Percentiles rank a stretch among this genome's conserved stretches.
Evolutionary conservation across 768 basidiomycete species (phyloP).

Genomic region (Kwoniella dejecticola): DNA sequence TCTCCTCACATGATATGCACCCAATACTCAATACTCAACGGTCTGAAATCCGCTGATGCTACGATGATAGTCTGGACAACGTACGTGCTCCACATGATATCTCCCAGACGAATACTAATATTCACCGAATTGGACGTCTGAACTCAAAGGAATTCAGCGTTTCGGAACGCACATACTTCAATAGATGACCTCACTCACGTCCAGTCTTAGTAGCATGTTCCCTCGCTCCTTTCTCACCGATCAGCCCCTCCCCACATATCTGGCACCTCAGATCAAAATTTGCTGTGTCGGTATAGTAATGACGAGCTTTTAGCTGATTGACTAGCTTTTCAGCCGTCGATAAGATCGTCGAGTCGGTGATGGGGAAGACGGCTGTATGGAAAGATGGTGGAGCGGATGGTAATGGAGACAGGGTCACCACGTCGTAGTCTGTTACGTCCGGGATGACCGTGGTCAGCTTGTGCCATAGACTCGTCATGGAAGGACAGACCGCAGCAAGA

Average conservation of each 20-base stretch:
- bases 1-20: too few species aligned
- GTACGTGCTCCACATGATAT: too few species aligned
- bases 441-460: not conserved
- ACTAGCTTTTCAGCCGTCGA: slow-evolving; percentile 67
- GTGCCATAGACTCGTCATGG: too few species aligned
- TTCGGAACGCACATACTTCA: not conserved
- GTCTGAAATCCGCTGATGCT: too few species aligned
- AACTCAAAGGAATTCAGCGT: too few species aligned
- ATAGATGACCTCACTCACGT: slow-evolving; percentile 59
- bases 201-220: slow-evolving; percentile 85
- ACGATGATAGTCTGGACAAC: too few species aligned
- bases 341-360: slow-evolving; percentile 55
- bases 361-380: slow-evolving; percentile 81
- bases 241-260: slow-evolving; percentile 80
- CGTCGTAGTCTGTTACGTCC: slow-evolving; percentile 72
- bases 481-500: not conserved
- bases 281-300: slow-evolving; percentile 85
- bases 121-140: slow-evolving; percentile 55
- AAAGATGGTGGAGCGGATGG: slow-evolving; percentile 76
- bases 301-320: slow-evolving; percentile 69
- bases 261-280: slow-evolving; percentile 76
- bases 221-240: slow-evolving; percentile 90
- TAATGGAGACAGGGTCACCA: slow-evolving; percentile 76
- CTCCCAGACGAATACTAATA: slow-evolving; percentile 24
- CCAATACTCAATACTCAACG: too few species aligned